Evolutionary conservation across 2,329 filamentous ascomycete species (phyloP).

Genomic region (Aspergillus pseudoviridinutans): DNA sequence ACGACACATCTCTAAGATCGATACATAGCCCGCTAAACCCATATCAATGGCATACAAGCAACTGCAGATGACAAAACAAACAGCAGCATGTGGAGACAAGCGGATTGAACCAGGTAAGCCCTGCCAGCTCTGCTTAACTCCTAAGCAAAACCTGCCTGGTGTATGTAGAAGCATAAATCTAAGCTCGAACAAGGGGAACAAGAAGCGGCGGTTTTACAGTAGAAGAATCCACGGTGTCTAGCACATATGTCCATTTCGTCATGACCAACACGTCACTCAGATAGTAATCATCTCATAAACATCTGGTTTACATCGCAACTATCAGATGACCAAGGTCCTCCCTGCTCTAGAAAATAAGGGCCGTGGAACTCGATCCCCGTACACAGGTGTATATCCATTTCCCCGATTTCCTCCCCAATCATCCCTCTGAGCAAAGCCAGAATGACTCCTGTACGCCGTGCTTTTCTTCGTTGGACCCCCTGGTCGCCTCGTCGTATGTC

Average conservation of each 20-base stretch:
- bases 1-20: too few species aligned
- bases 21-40: too few species aligned
- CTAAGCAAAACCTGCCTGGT: too few species aligned
- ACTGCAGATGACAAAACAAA: too few species aligned
- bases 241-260: slow-evolving; percentile 32
- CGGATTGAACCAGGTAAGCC: too few species aligned
- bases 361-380: slow-evolving; percentile 8
- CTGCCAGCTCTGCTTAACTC: too few species aligned
- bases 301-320: slow-evolving; percentile 16
- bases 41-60: too few species aligned
- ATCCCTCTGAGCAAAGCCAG: slow-evolving; percentile 25
- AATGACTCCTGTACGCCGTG: slow-evolving; percentile 34
- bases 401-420: slow-evolving; percentile 5
- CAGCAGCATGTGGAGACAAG: too few species aligned
- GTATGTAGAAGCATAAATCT: neutral
- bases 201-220: too few species aligned
- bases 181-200: neutral
- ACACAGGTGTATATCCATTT: slow-evolving; percentile 9
- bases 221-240: slow-evolving; percentile 3
- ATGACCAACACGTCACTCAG: slow-evolving; percentile 26
- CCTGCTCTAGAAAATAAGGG: neutral
- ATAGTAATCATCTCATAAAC: slow-evolving; percentile 26
- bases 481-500: neutral
- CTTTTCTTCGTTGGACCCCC: slow-evolving; percentile 12
- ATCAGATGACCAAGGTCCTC: slow-evolving; percentile 3